These are phyloP conservation scores for Monilinia aucupariae DNA, from an alignment of 2,329 filamentous ascomycete species.

Conservation along the genomic window DNA sequence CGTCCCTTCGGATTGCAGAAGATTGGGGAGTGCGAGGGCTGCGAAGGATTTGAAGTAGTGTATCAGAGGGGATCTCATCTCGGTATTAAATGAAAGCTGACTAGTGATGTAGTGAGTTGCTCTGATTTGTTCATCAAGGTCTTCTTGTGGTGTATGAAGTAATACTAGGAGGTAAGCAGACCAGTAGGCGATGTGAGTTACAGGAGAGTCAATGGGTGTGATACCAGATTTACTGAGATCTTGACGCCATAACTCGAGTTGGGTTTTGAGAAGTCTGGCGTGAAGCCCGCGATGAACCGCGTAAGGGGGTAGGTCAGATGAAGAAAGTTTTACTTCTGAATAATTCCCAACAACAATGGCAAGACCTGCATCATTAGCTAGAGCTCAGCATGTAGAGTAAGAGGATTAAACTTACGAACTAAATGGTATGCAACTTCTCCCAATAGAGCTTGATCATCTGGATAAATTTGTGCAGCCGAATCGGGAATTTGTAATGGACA, in stretches of 20 bases:
- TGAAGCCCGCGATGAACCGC: conserved; percentile 40
- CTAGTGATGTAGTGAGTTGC: conserved; percentile 53
- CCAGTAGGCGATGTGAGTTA: conserved; percentile 65
- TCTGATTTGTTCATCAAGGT: conserved; percentile 53
- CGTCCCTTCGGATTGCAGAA: conserved; percentile 50
- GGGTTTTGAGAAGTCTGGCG: conserved; percentile 48
- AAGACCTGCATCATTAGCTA: conserved; percentile 41
- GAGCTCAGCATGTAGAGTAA: not conserved
- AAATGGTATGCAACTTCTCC: conserved; percentile 61
- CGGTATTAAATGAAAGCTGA: conserved; percentile 51
- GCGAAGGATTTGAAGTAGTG: conserved; percentile 61
- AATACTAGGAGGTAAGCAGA: conserved; percentile 61
- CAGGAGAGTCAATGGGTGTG: conserved; percentile 43
- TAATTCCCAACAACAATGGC: conserved; percentile 54
- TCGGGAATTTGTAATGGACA: conserved; percentile 59
- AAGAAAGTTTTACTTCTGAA: conserved; percentile 42
- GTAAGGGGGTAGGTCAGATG: conserved; percentile 41
- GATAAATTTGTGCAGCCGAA: conserved; percentile 53
- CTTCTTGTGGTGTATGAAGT: conserved; percentile 44
- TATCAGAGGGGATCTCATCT: conserved; percentile 56
- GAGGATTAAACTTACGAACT: conserved; percentile 49
- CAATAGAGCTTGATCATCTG: conserved; percentile 54
- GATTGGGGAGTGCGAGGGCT: conserved; percentile 55
- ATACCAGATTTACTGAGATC: conserved; percentile 54
- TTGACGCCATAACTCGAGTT: conserved; percentile 61